Evolutionary conservation across 192 early-diverging fungal species (phyloP).

Genomic region (Backusella morwellensis): DNA sequence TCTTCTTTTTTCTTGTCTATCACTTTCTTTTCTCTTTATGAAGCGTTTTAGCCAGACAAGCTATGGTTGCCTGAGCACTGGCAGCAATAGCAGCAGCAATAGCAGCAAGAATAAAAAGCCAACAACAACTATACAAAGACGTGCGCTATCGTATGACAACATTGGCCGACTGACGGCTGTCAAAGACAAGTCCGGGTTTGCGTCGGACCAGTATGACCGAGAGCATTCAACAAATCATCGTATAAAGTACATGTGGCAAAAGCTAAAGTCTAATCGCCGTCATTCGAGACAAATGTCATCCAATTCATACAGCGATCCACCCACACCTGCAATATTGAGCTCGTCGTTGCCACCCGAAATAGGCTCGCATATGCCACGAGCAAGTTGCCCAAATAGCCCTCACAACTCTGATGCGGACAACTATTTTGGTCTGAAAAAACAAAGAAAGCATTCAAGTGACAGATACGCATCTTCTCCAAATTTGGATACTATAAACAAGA

Average conservation of each 20-base stretch:
- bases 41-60: neutral
- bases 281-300: neutral
- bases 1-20: neutral
- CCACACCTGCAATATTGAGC: neutral
- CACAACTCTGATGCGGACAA: neutral
- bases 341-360: neutral
- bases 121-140: neutral
- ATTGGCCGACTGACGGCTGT: neutral
- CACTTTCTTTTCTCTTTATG: neutral
- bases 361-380: neutral
- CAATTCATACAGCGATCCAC: neutral
- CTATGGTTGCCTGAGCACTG: neutral
- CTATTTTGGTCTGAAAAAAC: neutral
- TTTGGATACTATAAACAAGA: neutral
- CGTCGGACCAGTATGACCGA: neutral
- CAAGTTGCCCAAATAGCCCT: neutral
- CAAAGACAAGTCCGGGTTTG: neutral
- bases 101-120: neutral
- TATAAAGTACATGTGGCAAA: slow-evolving; percentile 8
- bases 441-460: neutral
- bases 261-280: neutral
- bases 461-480: neutral
- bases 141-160: neutral
- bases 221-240: neutral
- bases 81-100: neutral